Conservation (phyloP, 2,329 filamentous ascomycete species). For the Aspergillus caelatus region DNA sequence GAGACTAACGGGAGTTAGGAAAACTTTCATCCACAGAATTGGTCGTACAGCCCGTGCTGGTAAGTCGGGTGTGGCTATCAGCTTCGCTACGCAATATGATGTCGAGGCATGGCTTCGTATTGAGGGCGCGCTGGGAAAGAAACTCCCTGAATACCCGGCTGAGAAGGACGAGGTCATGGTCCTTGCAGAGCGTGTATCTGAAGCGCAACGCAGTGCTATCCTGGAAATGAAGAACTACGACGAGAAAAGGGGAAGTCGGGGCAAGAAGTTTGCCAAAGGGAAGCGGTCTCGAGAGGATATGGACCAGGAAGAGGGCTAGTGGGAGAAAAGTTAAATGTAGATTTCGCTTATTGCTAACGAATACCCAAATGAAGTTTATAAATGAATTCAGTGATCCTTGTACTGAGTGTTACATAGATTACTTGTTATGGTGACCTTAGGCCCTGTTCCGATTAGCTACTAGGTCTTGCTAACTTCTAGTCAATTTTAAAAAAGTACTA, state of each 20-base stretch:
- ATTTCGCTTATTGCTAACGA: not conserved
- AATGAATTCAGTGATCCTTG: not conserved
- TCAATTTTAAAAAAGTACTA: not conserved
- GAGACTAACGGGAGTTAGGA: conserved; percentile 61
- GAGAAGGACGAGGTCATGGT: conserved; percentile 85
- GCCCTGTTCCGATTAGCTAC: not conserved
- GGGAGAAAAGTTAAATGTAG: conserved; percentile 1
- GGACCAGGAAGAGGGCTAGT: conserved; percentile 73
- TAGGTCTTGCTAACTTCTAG: not conserved
- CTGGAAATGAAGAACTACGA: conserved; percentile 80
- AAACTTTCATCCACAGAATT: conserved; percentile 89
- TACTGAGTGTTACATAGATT: not conserved
- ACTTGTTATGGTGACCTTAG: not conserved
- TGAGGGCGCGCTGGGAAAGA: conserved; percentile 77
- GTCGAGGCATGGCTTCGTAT: conserved; percentile 79
- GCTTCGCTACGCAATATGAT: conserved; percentile 85
- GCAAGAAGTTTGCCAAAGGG: conserved; percentile 50
- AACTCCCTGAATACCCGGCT: conserved; percentile 68
- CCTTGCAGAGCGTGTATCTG: conserved; percentile 74
- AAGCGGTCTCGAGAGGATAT: conserved; percentile 65
- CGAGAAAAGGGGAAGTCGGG: conserved; percentile 63
- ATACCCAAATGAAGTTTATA: conserved; percentile 1
- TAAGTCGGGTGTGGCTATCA: conserved; percentile 79
- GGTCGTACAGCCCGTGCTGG: conserved; percentile 86
- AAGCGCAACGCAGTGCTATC: conserved; percentile 79